phyloP scores from a whole-genome alignment of 306 rosid species.

The Lathyrus tuberosus region DNA sequence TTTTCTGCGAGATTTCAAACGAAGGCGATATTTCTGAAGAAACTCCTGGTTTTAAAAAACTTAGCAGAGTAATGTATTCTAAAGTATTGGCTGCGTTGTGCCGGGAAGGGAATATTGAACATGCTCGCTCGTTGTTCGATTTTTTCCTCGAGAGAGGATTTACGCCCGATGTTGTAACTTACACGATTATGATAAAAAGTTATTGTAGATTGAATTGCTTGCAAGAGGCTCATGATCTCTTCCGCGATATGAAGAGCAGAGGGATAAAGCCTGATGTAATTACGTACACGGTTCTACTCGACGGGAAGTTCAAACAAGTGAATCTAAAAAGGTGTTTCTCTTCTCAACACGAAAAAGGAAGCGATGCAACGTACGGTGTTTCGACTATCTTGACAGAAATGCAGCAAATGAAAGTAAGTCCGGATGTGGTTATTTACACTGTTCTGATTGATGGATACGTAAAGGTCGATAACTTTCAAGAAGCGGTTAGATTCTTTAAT shows the following conservation, averaged over 20 bases:
- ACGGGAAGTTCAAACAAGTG: constrained; percentile 49
- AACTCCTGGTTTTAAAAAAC: constrained; percentile 56
- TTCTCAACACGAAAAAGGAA: constrained; percentile 15
- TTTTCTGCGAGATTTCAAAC: constrained; percentile 53
- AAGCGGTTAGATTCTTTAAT: constrained; percentile 58
- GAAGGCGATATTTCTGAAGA: constrained; percentile 45
- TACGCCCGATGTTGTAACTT: constrained; percentile 62
- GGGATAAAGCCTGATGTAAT: constrained; percentile 73
- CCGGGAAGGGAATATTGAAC: constrained; percentile 52
- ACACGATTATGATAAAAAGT: constrained; percentile 76
- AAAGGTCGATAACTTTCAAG: constrained; percentile 53
- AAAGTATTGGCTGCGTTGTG: constrained; percentile 67
- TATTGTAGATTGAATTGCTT: constrained; percentile 63
- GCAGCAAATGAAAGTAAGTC: constrained; percentile 59
- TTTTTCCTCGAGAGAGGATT: constrained; percentile 50
- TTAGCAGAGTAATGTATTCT: constrained; percentile 54
- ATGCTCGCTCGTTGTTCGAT: constrained; percentile 57
- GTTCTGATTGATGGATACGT: constrained; percentile 66
- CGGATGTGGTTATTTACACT: constrained; percentile 69
- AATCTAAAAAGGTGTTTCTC: constrained; percentile 32
- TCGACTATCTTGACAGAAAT: constrained; percentile 63
- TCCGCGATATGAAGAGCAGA: constrained; percentile 65
- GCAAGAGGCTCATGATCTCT: constrained; percentile 66
- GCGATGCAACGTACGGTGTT: constrained; percentile 24
- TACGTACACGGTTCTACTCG: constrained; percentile 79